phyloP scores from a whole-genome alignment of 1,139 yeast species.

The Debaryomyces sp. region DNA sequence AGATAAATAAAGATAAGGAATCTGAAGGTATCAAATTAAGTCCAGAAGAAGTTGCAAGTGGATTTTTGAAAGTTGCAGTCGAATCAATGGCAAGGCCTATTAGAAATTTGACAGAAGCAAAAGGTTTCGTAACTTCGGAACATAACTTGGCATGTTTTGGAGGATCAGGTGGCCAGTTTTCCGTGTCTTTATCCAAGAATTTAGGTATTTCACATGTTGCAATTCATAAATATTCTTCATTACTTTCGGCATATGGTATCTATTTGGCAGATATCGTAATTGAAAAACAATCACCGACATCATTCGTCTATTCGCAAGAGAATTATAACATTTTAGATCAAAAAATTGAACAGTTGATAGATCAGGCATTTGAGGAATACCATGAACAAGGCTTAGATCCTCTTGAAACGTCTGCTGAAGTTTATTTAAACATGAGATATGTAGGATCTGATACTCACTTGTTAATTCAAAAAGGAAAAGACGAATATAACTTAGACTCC shows the following conservation, averaged over 20 bases:
- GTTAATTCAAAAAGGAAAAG: slow-evolving; percentile 50
- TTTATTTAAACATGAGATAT: slow-evolving; percentile 75
- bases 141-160: slow-evolving; percentile 51
- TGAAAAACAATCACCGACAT: slow-evolving; percentile 64
- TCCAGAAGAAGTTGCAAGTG: slow-evolving; percentile 46
- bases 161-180: slow-evolving; percentile 52
- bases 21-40: slow-evolving; percentile 24
- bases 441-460: slow-evolving; percentile 87
- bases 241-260: slow-evolving; percentile 49
- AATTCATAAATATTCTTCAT: slow-evolving; percentile 47
- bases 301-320: slow-evolving; percentile 26
- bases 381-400: slow-evolving; percentile 31
- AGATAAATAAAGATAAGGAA: slow-evolving; percentile 32
- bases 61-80: slow-evolving; percentile 47
- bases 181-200: slow-evolving; percentile 42
- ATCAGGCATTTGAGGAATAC: slow-evolving; percentile 34
- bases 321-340: slow-evolving; percentile 25
- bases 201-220: slow-evolving; percentile 42
- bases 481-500: slow-evolving; percentile 26
- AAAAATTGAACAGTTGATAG: slow-evolving; percentile 27
- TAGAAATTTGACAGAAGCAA: slow-evolving; percentile 47
- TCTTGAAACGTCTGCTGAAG: slow-evolving; percentile 47
- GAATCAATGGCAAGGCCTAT: slow-evolving; percentile 53
- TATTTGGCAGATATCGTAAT: slow-evolving; percentile 53
- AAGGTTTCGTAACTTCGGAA: slow-evolving; percentile 42